Evolutionary conservation across 2,329 filamentous ascomycete genomes (phyloP).

Genomic region (Alternaria atra): DNA sequence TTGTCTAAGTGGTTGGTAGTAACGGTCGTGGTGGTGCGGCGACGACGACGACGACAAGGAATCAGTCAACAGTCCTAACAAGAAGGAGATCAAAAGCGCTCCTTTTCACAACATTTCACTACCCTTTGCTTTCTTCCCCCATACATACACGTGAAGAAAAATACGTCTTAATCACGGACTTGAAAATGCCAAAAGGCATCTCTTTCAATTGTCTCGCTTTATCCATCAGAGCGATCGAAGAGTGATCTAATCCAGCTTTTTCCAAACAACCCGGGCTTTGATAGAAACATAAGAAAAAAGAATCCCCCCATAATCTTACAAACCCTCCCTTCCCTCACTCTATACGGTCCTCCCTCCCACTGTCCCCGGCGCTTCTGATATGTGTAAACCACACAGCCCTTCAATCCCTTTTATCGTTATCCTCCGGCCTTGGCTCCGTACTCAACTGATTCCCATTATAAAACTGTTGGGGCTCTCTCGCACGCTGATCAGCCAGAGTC

Average conservation of each 20-base stretch:
- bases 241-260: too few relatives aligned
- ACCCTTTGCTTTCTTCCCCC: neutral
- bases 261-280: too few relatives aligned
- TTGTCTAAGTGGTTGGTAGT: conserved; percentile 1
- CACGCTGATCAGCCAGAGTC: conserved; percentile 57
- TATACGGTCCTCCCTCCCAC: too few relatives aligned
- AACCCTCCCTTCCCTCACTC: neutral
- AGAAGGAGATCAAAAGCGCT: neutral
- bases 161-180: neutral
- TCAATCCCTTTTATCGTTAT: conserved; percentile 16
- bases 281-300: too few relatives aligned
- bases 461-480: conserved; percentile 70
- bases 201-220: too few relatives aligned
- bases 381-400: too few relatives aligned
- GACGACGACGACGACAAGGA: neutral
- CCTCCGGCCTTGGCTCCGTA: conserved; percentile 11
- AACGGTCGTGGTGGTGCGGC: neutral
- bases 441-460: conserved; percentile 84
- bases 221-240: too few relatives aligned
- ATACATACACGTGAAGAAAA: neutral
- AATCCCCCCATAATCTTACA: neutral
- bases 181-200: neutral
- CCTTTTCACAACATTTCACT: neutral
- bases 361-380: neutral
- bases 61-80: neutral